A percentile compares a stretch with the other conserved stretches of the same genome.
Conservation (phyloP, 345 rosid genomes). For the Cardamine resedifolia region DNA sequence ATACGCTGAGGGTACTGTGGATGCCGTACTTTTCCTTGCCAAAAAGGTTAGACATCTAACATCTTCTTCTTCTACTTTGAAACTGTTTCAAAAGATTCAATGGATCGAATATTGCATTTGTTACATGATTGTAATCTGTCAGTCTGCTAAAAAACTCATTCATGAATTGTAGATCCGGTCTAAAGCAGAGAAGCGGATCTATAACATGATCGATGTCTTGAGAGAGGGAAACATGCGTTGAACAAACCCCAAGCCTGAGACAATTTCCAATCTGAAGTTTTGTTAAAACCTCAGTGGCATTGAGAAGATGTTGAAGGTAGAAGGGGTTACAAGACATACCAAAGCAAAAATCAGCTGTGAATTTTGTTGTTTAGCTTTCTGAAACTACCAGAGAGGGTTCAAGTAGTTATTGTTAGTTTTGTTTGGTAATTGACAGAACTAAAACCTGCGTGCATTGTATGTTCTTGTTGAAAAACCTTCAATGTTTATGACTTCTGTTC, state of each 20-base stretch:
- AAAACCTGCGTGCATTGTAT: not conserved
- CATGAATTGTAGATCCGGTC: constrained; percentile 48
- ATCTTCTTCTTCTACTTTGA: not conserved
- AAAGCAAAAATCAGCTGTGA: constrained; percentile 3
- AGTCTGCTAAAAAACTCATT: not conserved
- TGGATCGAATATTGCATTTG: not conserved
- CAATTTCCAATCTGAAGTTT: not conserved
- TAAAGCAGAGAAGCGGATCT: constrained; percentile 66
- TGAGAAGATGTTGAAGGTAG: not conserved
- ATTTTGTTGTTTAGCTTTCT: constrained; percentile 9
- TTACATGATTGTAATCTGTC: constrained; percentile 21
- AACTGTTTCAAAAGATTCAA: not conserved
- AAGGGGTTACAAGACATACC: not conserved
- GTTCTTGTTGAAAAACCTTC: constrained; percentile 5
- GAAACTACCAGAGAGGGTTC: not conserved
- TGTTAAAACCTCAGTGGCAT: not conserved
- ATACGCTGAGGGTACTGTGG: constrained; percentile 88
- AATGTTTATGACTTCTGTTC: not conserved
- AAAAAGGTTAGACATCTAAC: constrained; percentile 54
- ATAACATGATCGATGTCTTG: constrained; percentile 78
- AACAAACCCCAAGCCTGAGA: constrained; percentile 1
- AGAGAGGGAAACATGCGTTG: constrained; percentile 70
- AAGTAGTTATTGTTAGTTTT: constrained; percentile 7
- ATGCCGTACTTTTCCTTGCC: constrained; percentile 77
- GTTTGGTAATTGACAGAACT: not conserved